These are phyloP conservation scores for Solanum chaucha DNA, from an alignment of 257 asterid genomes.

Conservation along the genomic window DNA sequence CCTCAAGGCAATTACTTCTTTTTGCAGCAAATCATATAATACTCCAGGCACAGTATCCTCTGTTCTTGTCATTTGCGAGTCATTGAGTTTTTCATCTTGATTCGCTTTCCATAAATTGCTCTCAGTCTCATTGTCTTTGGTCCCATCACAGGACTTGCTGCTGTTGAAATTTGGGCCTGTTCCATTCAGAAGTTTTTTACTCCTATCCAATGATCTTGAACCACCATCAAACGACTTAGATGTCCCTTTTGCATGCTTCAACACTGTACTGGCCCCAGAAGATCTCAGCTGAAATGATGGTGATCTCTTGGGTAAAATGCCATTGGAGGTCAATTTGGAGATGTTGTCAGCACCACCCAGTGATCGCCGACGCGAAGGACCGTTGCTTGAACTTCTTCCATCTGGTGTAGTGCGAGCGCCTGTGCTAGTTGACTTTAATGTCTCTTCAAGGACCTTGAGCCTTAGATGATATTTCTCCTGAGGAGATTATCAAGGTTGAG, in stretches of 20 bases:
- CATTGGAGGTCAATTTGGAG: constrained; percentile 71
- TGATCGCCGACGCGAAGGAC: constrained; percentile 82
- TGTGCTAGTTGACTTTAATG: constrained; percentile 64
- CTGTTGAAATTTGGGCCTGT: constrained; percentile 81
- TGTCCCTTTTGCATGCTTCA: constrained; percentile 96
- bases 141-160: constrained; percentile 86
- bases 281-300: constrained; percentile 90
- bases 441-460: constrained; percentile 79
- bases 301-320: constrained; percentile 81
- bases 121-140: constrained; percentile 56
- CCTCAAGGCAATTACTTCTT: constrained; percentile 82
- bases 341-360: constrained; percentile 87
- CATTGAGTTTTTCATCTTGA: constrained; percentile 54
- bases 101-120: constrained; percentile 54
- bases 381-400: constrained; percentile 65
- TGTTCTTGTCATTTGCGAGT: constrained; percentile 41
- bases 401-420: constrained; percentile 51
- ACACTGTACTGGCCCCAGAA: constrained; percentile 74
- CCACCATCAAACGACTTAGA: constrained; percentile 98
- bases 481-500: background rate
- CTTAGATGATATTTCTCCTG: constrained; percentile 88
- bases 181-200: constrained; percentile 74
- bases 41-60: constrained; percentile 80
- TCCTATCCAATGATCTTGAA: constrained; percentile 74
- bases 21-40: constrained; percentile 74